These are phyloP conservation scores for Rutstroemia sp. DNA, from an alignment of 2,329 filamentous ascomycete species.

Conservation along the genomic window DNA sequence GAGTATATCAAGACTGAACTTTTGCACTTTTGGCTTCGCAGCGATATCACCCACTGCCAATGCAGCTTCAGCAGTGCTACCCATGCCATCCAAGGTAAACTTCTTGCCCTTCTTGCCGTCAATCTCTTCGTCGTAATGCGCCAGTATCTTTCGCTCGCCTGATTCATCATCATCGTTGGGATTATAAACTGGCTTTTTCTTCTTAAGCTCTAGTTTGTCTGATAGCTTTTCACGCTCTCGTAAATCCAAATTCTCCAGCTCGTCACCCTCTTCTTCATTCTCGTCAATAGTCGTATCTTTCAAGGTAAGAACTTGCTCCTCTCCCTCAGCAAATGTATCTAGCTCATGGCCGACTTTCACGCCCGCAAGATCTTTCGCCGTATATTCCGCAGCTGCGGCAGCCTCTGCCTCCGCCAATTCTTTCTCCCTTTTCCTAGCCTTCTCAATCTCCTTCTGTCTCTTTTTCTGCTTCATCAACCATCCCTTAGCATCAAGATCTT, in stretches of 20 bases:
- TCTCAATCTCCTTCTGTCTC: slow-evolving; percentile 82
- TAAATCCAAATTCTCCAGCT: slow-evolving; percentile 71
- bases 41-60: slow-evolving; percentile 40
- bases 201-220: slow-evolving; percentile 79
- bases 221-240: slow-evolving; percentile 64
- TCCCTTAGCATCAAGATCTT: slow-evolving; percentile 67
- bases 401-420: slow-evolving; percentile 73
- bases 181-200: slow-evolving; percentile 83
- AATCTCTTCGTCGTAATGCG: slow-evolving; percentile 95
- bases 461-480: slow-evolving; percentile 92
- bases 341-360: slow-evolving; percentile 89
- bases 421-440: slow-evolving; percentile 62
- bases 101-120: slow-evolving; percentile 80
- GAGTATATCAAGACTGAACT: slow-evolving; percentile 69
- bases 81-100: slow-evolving; percentile 79
- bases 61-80: slow-evolving; percentile 56
- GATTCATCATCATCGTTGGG: slow-evolving; percentile 65
- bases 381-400: slow-evolving; percentile 65
- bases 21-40: slow-evolving; percentile 57
- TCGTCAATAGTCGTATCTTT: slow-evolving; percentile 85
- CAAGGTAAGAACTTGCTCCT: slow-evolving; percentile 87
- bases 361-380: slow-evolving; percentile 77
- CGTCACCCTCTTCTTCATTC: slow-evolving; percentile 80
- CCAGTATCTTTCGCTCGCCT: slow-evolving; percentile 61
- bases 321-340: slow-evolving; percentile 69